phyloP scores from a whole-genome alignment of 2,329 filamentous ascomycete species.

The Phoma sp. region DNA sequence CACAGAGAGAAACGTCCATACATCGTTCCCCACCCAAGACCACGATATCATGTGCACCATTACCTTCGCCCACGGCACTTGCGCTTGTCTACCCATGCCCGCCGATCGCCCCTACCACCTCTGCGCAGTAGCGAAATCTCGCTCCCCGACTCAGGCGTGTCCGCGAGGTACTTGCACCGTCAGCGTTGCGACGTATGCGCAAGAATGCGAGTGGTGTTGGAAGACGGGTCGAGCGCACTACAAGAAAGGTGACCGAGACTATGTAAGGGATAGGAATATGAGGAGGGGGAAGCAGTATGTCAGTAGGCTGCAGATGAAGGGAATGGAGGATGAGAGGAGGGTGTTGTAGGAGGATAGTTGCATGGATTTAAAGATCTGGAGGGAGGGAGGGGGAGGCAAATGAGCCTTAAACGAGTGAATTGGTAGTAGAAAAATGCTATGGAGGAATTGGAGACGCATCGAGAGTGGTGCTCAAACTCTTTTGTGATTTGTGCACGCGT shows the following conservation, averaged over 20 bases:
- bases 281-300: not conserved
- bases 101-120: not conserved
- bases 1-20: too few relatives aligned
- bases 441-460: too few relatives aligned
- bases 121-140: not conserved
- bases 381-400: not conserved
- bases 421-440: too few relatives aligned
- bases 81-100: not conserved
- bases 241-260: not conserved
- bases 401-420: too few relatives aligned
- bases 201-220: not conserved
- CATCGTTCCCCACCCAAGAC: not conserved
- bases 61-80: not conserved
- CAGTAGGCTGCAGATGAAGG: not conserved
- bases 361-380: not conserved
- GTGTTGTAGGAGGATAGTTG: not conserved
- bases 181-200: not conserved
- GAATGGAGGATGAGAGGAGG: not conserved
- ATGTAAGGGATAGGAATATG: not conserved
- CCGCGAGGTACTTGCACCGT: not conserved
- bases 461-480: too few relatives aligned
- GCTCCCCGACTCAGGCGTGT: not conserved
- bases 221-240: not conserved
- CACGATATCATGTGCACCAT: not conserved
- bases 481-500: too few relatives aligned